Evolutionary conservation across 768 basidiomycete genomes (phyloP).

Genomic region (Amylocystis lapponica): DNA sequence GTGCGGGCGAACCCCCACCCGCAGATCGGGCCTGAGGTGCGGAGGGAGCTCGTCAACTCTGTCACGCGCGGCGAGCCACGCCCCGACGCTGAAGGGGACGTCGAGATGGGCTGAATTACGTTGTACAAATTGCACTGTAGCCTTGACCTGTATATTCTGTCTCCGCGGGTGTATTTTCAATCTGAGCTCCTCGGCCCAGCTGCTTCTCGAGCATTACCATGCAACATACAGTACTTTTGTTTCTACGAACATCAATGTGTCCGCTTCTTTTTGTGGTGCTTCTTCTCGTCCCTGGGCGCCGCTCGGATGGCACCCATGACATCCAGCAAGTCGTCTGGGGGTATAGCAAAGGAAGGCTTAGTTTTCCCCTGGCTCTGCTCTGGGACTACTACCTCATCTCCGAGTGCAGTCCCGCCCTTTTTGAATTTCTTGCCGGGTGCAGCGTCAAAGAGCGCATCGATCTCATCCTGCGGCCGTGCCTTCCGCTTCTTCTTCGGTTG

Average conservation of each 20-base stretch:
- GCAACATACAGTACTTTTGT: slow-evolving; percentile 5
- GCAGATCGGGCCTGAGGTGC: slow-evolving; percentile 84
- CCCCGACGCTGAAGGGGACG: slow-evolving; percentile 54
- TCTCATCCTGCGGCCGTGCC: slow-evolving; percentile 51
- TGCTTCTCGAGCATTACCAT: not conserved
- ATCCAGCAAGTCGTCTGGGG: slow-evolving; percentile 36
- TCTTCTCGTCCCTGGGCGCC: slow-evolving; percentile 45
- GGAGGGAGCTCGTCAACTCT: slow-evolving; percentile 84
- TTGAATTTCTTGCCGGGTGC: slow-evolving; percentile 54
- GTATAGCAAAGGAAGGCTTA: slow-evolving; percentile 5
- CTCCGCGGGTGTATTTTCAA: not conserved
- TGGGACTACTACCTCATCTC: slow-evolving; percentile 9
- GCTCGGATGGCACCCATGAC: slow-evolving; percentile 56
- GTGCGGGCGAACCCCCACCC: slow-evolving; percentile 80
- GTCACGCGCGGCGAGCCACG: slow-evolving; percentile 82
- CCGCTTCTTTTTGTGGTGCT: slow-evolving; percentile 27
- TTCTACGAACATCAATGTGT: slow-evolving; percentile 1
- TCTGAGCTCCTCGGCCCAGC: not conserved
- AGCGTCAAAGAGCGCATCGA: slow-evolving; percentile 65
- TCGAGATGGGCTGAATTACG: slow-evolving; percentile 16
- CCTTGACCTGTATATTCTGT: not conserved
- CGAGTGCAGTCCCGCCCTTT: slow-evolving; percentile 34
- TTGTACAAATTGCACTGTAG: not conserved
- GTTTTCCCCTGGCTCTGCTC: slow-evolving; percentile 2
- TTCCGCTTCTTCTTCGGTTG: slow-evolving; percentile 40